These are phyloP conservation scores for Proliferodiscus dingleyae DNA, from an alignment of 2,329 filamentous ascomycete genomes.

Conservation along the genomic window DNA sequence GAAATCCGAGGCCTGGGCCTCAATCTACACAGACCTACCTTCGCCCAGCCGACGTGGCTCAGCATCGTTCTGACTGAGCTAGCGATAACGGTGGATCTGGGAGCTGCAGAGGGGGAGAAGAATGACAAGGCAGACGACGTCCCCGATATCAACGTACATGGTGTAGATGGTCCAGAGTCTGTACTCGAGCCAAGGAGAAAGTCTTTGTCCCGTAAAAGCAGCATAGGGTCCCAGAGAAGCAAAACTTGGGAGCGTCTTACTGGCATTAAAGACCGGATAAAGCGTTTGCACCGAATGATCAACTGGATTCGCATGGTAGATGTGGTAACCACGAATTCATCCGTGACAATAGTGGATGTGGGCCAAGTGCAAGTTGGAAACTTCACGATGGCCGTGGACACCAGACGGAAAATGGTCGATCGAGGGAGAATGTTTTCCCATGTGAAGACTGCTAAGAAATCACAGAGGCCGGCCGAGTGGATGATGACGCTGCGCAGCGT, in stretches of 20 bases:
- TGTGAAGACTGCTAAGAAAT: constrained; percentile 56
- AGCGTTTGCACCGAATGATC: constrained; percentile 79
- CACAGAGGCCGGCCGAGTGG: constrained; percentile 85
- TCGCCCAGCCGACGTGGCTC: constrained; percentile 94
- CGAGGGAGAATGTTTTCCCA: constrained; percentile 84
- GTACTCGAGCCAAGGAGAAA: constrained; percentile 18
- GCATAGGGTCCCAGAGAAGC: constrained; percentile 44
- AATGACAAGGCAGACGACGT: constrained; percentile 4
- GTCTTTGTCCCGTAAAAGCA: constrained; percentile 20
- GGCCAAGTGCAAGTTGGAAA: constrained; percentile 81
- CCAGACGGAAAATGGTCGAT: constrained; percentile 84
- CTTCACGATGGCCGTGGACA: constrained; percentile 84
- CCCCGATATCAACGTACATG: constrained; percentile 20
- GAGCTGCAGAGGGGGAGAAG: constrained; percentile 51
- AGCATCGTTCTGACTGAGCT: constrained; percentile 85
- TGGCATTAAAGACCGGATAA: constrained; percentile 76
- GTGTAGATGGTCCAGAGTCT: constrained; percentile 19
- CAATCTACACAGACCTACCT: constrained; percentile 86
- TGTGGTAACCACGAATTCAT: constrained; percentile 76
- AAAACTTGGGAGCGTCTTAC: constrained; percentile 79
- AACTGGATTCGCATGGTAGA: constrained; percentile 88
- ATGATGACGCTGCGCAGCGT: constrained; percentile 81
- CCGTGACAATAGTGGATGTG: constrained; percentile 71
- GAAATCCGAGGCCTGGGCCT: constrained; percentile 86
- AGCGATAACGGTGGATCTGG: constrained; percentile 75